Conservation (phyloP, 495 filamentous ascomycete species). For the Podospora australis region DNA sequence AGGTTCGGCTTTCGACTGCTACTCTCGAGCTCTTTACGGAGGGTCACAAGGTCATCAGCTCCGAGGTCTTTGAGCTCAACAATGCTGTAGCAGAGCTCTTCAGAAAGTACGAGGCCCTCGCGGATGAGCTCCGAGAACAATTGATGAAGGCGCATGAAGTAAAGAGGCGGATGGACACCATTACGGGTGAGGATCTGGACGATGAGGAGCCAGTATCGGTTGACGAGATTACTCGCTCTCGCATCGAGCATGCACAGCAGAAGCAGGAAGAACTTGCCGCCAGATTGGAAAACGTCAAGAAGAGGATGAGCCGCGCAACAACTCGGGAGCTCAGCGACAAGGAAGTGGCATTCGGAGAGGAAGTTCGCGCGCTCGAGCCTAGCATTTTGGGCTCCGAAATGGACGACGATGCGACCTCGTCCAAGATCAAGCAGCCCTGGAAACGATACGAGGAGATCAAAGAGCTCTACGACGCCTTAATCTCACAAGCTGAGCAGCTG, state of each 20-base stretch:
- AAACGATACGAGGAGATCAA: constrained; percentile 44
- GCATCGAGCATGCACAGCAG: constrained; percentile 53
- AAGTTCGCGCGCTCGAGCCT: constrained; percentile 48
- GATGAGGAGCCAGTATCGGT: constrained; percentile 41
- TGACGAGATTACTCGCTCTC: constrained; percentile 50
- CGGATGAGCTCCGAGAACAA: constrained; percentile 65
- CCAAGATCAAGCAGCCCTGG: constrained; percentile 32
- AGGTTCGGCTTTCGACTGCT: constrained; percentile 65
- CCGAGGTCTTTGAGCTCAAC: constrained; percentile 66
- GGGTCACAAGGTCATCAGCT: constrained; percentile 66
- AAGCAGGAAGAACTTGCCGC: constrained; percentile 53
- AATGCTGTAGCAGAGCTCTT: constrained; percentile 77
- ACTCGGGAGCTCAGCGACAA: constrained; percentile 66
- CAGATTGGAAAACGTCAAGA: constrained; percentile 58
- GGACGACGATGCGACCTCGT: constrained; percentile 7
- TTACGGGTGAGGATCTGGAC: constrained; percentile 53
- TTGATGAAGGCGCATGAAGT: constrained; percentile 62
- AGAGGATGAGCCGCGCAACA: constrained; percentile 50
- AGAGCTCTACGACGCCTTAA: constrained; percentile 42
- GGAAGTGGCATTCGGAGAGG: constrained; percentile 60
- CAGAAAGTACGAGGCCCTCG: constrained; percentile 65
- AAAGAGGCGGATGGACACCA: constrained; percentile 55
- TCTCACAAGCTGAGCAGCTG: constrained; percentile 42
- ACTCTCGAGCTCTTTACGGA: constrained; percentile 70
- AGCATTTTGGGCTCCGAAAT: constrained; percentile 35